Base-by-base conservation (phyloP, 108 stramenopile species). In the Pseudonitzschia multistriata region DNA sequence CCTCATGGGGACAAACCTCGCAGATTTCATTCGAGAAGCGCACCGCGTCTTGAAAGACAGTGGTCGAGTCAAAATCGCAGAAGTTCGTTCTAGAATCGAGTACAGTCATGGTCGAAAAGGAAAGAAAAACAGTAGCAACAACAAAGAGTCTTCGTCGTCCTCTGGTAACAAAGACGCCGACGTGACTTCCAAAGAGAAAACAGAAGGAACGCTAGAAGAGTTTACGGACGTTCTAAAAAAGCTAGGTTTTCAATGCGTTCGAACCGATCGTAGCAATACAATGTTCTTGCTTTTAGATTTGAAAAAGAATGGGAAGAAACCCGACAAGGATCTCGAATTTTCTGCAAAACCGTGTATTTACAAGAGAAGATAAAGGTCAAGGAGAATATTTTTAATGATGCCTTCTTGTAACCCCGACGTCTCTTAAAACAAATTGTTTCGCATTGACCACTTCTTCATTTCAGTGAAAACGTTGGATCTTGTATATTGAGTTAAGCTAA, bases 1-100 rank as follows among this genome's bases (percentile, higher is more conserved):
- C 3, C 83, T 99, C 39, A 99, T 99, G 99, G 99, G 97, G 1
- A 97, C 96, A 21, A 96, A 97, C 71, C 74, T 95, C 29, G 83
- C 88, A 5, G 95, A 97, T 64, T 99, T 98, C 77, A 67, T 99
- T 17, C 73, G 89, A 19, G 99, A 99, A 73, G 97, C 96, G 15
- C 82, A 84, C 60, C 83, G 99, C 40, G 95, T 98, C 7, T 75
- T 98, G 24, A 89, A 83, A 49, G 61, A 81, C 22, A 81, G 83
- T 64, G 99, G 98, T 2, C 42, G 76, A 14, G 68, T 99, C n/a
- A 81, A 91, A 53, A 88, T 97, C 37, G 96, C 96, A 17, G 99
- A 99, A 74, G 99, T 99, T 0, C 79, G 94, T 57, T 95, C 93
- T 25, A 79, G 99, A 28, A 97, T 98, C 66, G 96, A 97, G 55